phyloP scores from a whole-genome alignment of 768 basidiomycete species.

The Suillus luteus region DNA sequence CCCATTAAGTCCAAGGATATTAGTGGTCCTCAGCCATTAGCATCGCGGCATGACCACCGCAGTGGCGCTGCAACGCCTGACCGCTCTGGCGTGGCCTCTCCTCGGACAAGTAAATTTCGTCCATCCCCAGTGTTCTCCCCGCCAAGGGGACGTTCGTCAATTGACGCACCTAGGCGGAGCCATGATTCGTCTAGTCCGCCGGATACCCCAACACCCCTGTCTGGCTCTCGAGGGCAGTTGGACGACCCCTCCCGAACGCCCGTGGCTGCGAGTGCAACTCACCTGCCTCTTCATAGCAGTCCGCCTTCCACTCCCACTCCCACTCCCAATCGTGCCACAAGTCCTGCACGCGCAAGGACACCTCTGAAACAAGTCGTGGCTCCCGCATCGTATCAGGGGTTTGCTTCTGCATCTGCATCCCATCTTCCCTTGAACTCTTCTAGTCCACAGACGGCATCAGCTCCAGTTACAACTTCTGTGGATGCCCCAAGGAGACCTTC shows the following conservation, averaged over 20 bases:
- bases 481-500: constrained; percentile 32
- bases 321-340: constrained; percentile 39
- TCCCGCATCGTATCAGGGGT: constrained; percentile 42
- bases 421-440: constrained; percentile 45
- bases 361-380: constrained; percentile 42
- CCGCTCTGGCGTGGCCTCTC: constrained; percentile 32
- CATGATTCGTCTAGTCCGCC: constrained; percentile 48
- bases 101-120: constrained; percentile 35
- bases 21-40: constrained; percentile 40
- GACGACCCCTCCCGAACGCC: constrained; percentile 37
- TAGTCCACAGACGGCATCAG: constrained; percentile 30
- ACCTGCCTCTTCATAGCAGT: constrained; percentile 40
- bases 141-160: constrained; percentile 31
- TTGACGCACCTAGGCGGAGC: constrained; percentile 38
- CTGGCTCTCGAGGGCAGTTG: constrained; percentile 38
- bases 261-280: constrained; percentile 41
- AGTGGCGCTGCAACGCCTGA: constrained; percentile 25
- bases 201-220: constrained; percentile 48
- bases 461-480: constrained; percentile 29
- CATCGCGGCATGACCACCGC: constrained; percentile 35
- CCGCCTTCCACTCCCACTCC: constrained; percentile 43
- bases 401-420: constrained; percentile 51
- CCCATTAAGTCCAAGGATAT: constrained; percentile 38
- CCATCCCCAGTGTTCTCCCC: constrained; percentile 34
- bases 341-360: constrained; percentile 47